Base-by-base conservation (phyloP, 495 filamentous ascomycete species). In the Aspergillus kassunensis region DNA sequence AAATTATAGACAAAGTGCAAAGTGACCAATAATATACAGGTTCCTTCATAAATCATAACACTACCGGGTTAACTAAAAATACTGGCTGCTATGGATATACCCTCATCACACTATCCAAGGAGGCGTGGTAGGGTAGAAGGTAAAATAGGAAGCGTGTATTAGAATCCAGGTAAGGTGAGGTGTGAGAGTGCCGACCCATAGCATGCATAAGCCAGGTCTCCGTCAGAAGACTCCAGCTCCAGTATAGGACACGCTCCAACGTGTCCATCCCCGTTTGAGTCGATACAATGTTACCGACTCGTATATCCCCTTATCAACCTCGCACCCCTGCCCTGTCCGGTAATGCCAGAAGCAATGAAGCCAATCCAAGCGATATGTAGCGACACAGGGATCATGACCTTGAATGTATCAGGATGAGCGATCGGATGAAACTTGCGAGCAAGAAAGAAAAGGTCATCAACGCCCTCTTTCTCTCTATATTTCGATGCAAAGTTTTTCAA, bases 401-500 rank as follows among this genome's bases (percentile, higher is more conserved):
- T 41, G 39, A 20, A 41, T 16, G 43, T 47, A 34, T 30, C 54
- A 48, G 12, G 35, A 36, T 43, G 49, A 51, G 41, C 39, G 49
- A 48, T 43, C 27, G 51, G 39, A 27, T 39, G n/a, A 49, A 45
- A 39, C 43, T 39, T 44, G 49, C 40, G 21, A 40, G 27, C 55
- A 53, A 55, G 49, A 31, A 49, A 42, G 51, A 49, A 42, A 52
- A 56, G 47, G 35, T 43, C 48, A 36, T 51, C 47, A 39, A 24
- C 25, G 20, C 39, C n/a, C 42, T 39, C 42, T 24, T 44, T 60
- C 44, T 59, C 51, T 69, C 66, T 73, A 71, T 70, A 67, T 71
- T 65, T 63, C 57, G 55, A 74, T 71, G 69, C 67, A 65, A 65
- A 66, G 64, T 62, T 66, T 66, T 56, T 61, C 44, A 65, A 55